phyloP scores from a whole-genome alignment of 352 stramenopile genomes.

The Pythium folliculosum region DNA sequence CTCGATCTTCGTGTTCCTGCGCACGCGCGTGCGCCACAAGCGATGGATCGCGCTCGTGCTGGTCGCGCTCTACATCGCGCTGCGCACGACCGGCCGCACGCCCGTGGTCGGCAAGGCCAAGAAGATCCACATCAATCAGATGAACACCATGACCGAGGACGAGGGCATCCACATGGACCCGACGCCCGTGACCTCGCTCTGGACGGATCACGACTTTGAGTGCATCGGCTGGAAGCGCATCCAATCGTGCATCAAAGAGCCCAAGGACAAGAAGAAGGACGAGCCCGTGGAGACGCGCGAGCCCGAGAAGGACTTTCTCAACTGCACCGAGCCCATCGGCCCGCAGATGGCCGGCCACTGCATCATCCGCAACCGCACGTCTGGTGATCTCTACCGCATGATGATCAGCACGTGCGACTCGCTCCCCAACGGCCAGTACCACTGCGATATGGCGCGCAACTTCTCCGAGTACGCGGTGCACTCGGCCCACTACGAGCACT shows the following conservation, averaged over 20 bases:
- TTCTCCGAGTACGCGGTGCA: conserved; percentile 84
- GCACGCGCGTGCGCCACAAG: conserved; percentile 66
- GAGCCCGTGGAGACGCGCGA: conserved; percentile 39
- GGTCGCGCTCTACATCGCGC: conserved; percentile 48
- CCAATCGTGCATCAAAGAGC: conserved; percentile 62
- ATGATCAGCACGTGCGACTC: conserved; percentile 82
- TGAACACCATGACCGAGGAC: conserved; percentile 66
- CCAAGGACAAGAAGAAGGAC: conserved; percentile 38
- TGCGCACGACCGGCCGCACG: conserved; percentile 58
- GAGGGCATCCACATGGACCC: conserved; percentile 60
- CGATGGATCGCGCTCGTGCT: conserved; percentile 64
- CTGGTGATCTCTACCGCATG: conserved; percentile 75
- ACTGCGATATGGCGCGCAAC: conserved; percentile 77
- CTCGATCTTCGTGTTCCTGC: conserved; percentile 56
- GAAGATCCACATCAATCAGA: conserved; percentile 76
- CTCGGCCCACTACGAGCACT: conserved; percentile 69
- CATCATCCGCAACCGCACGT: conserved; percentile 83
- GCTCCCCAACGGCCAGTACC: conserved; percentile 69
- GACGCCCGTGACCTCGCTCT: conserved; percentile 55
- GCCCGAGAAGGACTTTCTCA: conserved; percentile 74
- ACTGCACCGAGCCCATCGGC: conserved; percentile 69
- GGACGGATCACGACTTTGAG: conserved; percentile 81
- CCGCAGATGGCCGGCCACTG: conserved; percentile 81
- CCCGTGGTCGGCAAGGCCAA: conserved; percentile 59
- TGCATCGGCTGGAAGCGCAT: conserved; percentile 86